Base-by-base conservation (phyloP, 2,329 filamentous ascomycete genomes). In the Pseudocercospora eumusae region DNA sequence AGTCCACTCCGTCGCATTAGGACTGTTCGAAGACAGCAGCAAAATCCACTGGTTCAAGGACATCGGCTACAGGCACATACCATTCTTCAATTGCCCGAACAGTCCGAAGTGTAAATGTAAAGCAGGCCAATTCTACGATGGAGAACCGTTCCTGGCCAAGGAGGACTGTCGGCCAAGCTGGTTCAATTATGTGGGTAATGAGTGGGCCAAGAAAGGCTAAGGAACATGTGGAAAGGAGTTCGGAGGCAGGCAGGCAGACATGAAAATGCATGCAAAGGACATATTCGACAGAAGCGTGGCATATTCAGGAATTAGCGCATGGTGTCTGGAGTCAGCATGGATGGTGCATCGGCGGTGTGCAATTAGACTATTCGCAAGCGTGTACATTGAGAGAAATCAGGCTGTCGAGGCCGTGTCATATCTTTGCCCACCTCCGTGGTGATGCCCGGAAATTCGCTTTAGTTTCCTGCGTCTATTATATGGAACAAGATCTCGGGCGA, bases 61-160 rank as follows among this genome's bases (percentile, higher is more conserved):
- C 75, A 98, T 99, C 69, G 95, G 95, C 61, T 99, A 99, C 79
- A 92, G 97, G 73, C 95, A 99, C 71, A 93, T 98, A 58, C 95
- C 95, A 50, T 99, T 96, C 80, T 96, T 96, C 83, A 99, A 99
- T 80, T 99, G 95, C 75, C 95, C 95, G 65, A 98, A 96, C 79
- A 96, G 90, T 57, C 90, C 91, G 55, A 98, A 98, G 77, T 98
- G 93, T 76, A 91, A 91, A 68, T 98, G 93, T 75, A 84, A 88
- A n/a, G 86, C 91, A 0, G 95, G 93, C 55, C 86, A 89, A 62
- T 90, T 97, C 72, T 97, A 92, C 25, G 92, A 96, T 68, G 95
- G 95, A 66, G 93, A 92, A 72, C 80, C 87, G 28, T 96, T 87
- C 82, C 80, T 99, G 50, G 86, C 92, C 70, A 88, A 89, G 73